phyloP scores from a whole-genome alignment of 192 early-diverging fungal species.

The Coemansia sp. region DNA sequence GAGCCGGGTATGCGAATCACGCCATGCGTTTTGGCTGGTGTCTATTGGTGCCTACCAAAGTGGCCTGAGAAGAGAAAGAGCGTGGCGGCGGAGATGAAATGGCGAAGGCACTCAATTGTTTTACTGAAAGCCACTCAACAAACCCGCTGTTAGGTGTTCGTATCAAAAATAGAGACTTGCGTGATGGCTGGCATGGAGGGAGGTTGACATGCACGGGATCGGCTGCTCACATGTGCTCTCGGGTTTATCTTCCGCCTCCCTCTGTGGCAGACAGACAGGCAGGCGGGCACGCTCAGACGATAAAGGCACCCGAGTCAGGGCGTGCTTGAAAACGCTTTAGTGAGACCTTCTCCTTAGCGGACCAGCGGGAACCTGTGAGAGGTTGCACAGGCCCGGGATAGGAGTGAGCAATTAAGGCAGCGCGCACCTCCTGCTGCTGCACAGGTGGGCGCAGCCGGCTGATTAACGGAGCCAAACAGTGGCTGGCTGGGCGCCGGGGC shows the following conservation, averaged over 20 bases:
- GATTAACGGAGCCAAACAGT: neutral
- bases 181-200: constrained; percentile 1
- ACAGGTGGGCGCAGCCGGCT: constrained; percentile 4
- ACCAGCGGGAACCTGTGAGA: neutral
- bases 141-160: neutral
- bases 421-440: neutral
- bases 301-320: neutral
- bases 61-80: neutral
- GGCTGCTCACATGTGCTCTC: neutral
- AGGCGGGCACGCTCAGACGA: neutral
- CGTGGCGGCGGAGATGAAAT: constrained; percentile 6
- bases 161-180: neutral
- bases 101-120: neutral
- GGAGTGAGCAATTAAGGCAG: neutral
- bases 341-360: neutral
- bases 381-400: constrained; percentile 1
- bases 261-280: neutral
- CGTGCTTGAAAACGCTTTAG: neutral
- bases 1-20: constrained; percentile 1
- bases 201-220: constrained; percentile 5
- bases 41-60: neutral
- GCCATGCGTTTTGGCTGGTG: neutral
- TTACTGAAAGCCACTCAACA: neutral
- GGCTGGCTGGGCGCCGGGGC: constrained; percentile 4
- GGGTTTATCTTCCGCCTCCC: neutral